phyloP scores from a whole-genome alignment of 352 stramenopile species.

The Vaucheria bursata region DNA sequence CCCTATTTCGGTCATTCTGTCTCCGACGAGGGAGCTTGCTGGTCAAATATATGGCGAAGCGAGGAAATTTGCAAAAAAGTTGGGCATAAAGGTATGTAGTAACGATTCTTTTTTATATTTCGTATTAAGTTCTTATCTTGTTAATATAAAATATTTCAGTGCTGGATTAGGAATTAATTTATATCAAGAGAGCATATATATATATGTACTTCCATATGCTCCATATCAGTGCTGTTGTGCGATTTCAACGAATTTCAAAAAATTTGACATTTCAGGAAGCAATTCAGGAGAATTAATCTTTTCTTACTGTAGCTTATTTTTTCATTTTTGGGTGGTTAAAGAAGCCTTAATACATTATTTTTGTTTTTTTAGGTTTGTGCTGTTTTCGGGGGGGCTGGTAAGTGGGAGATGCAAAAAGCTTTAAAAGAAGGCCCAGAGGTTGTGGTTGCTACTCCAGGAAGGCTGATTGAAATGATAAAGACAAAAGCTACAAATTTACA shows the following conservation, averaged over 20 bases:
- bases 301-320: no score
- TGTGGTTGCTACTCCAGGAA: conserved; percentile 85
- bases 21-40: conserved; percentile 91
- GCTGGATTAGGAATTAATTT: no score
- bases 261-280: no score
- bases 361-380: conserved; percentile 75
- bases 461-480: conserved; percentile 81
- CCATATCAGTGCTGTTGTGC: no score
- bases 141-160: no score
- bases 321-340: no score
- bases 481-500: conserved; percentile 65
- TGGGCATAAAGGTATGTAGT: conserved; percentile 53
- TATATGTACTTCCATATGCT: no score
- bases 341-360: no score
- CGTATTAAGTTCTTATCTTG: not conserved
- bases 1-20: conserved; percentile 89
- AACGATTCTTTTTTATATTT: conserved; percentile 2
- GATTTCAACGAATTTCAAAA: no score
- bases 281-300: no score
- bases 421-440: conserved; percentile 70
- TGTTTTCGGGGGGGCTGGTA: conserved; percentile 84
- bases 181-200: no score
- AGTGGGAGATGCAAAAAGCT: conserved; percentile 76
- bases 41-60: conserved; percentile 80
- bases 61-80: conserved; percentile 66